Base-by-base conservation (phyloP, 345 rosid genomes). In the Ceriops decandra region DNA sequence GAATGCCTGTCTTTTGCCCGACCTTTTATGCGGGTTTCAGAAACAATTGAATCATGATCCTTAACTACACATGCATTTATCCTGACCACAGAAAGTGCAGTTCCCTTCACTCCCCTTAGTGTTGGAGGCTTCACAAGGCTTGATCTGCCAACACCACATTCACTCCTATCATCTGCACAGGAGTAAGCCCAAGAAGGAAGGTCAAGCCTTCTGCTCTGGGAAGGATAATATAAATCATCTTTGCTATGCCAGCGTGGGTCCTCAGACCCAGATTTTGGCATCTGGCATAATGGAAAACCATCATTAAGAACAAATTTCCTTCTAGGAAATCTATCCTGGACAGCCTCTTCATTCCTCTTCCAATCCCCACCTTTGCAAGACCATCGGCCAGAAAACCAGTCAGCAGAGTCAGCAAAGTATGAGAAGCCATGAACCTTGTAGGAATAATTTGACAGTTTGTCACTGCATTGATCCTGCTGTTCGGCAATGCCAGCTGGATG, bases 311-410 rank as follows among this genome's bases (percentile, higher is more conserved):
- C 91, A 75, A 80, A 52, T 76, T 90, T 95, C 85, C 76, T 92
- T 81, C 88, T 81, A 57, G 72, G 64, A 79, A 75, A 53, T 68
- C 76, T 83, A 67, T 95, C 99, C 68, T 81, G 90, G 52, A 77
- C 62, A 72, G 84, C 70, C 59, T 95, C 99, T 69, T 95, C 98
- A 32, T 81, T 80, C 83, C 96, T 90, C 79, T 82, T 90, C 99
- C 99, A 95, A 79, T 95, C 99, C 74, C 99, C 99, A 64, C 99
- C 99, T 79, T 92, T 95, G 86, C 96, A 90, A 3, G 98, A 82
- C 96, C 96, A 90, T 30, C 80, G 84, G 38, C 88, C 85, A 68
- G 90, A 77, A 80, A 84, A 92, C 90, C 97, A 86, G 66, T 86
- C 88, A 69, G 81, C 77, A 47, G 81, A 64, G 61, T 85, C 98